A percentile compares a stretch with the other conserved stretches of the same genome.
phyloP scores from a whole-genome alignment of 169 alveolate genomes.

The Plasmodium gaboni region DNA sequence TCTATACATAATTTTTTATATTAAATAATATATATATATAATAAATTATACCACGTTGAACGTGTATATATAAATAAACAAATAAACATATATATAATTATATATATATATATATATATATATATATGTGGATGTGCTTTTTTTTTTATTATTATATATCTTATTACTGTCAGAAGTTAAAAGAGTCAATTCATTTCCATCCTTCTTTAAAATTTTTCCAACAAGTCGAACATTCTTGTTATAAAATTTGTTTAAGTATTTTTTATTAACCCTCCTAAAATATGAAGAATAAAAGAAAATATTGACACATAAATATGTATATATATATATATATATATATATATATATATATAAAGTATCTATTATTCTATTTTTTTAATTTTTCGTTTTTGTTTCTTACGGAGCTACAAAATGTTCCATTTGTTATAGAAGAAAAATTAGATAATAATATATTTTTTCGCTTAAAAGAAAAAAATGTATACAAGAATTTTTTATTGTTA shows the following conservation, averaged over 20 bases:
- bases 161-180: constrained; percentile 59
- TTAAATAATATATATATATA: neutral
- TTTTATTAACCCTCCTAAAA: constrained; percentile 66
- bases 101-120: constrained; percentile 4
- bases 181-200: constrained; percentile 37
- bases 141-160: neutral
- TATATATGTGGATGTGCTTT: neutral
- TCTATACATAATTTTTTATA: constrained; percentile 8
- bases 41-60: neutral
- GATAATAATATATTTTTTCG: no score
- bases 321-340: constrained; percentile 2
- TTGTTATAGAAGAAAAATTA: neutral
- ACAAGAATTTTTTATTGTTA: neutral
- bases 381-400: constrained; percentile 28
- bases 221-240: constrained; percentile 71
- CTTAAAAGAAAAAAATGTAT: neutral
- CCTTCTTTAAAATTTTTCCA: constrained; percentile 73
- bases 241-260: constrained; percentile 54
- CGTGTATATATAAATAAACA: no score
- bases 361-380: constrained; percentile 5
- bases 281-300: neutral
- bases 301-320: neutral
- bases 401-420: constrained; percentile 76
- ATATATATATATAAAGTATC: neutral
- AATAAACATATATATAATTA: neutral